Evolutionary conservation across 495 filamentous ascomycete genomes (phyloP), one percentile per base, ranked within the genome.

Genomic region (Articulospora tetracladia): DNA sequence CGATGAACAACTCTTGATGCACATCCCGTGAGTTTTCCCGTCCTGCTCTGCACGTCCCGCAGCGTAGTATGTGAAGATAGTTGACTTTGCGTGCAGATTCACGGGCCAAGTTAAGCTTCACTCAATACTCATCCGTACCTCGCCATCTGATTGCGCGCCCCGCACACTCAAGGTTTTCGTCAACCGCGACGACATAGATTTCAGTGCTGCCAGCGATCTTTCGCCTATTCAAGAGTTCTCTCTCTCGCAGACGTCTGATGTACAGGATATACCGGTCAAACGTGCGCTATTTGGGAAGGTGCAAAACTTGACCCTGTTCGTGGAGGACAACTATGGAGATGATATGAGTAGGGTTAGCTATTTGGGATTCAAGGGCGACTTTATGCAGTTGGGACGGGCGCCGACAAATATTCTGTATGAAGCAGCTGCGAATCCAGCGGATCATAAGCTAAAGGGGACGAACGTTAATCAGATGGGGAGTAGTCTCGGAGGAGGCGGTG

Each of bases 1-100:
- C 0, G 94, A 98, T 68, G 94, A 97, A 77, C 92, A 98, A 75
- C 61, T 98, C n/a, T 68, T 98, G 32, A 89, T 98, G 75, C 85
- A 87, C 67, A 81, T 98, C 22, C 95, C 94, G 93, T 98, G 76
- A 54, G 63, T 54, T 24, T 25, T 27, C 28, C 34, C 3, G 17
- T 25, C 25, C 24, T n/a, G 24, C 41, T 12, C 0, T 57, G 11
- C n/a, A n/a, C n/a, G n/a, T n/a, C n/a, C n/a, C n/a, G n/a, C n/a
- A n/a, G n/a, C n/a, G n/a, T n/a, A n/a, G n/a, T n/a, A n/a, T n/a
- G n/a, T n/a, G n/a, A n/a, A n/a, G n/a, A n/a, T n/a, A n/a, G n/a
- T n/a, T n/a, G n/a, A n/a, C n/a, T n/a, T n/a, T n/a, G n/a, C n/a
- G n/a, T n/a, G 51, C 59, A 98, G 94, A 26, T 98, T 98, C 77